A percentile compares a stretch with the other conserved stretches of the same genome.
These are phyloP conservation scores for Letharia lupina DNA, from an alignment of 495 filamentous ascomycete genomes.

Conservation along the genomic window DNA sequence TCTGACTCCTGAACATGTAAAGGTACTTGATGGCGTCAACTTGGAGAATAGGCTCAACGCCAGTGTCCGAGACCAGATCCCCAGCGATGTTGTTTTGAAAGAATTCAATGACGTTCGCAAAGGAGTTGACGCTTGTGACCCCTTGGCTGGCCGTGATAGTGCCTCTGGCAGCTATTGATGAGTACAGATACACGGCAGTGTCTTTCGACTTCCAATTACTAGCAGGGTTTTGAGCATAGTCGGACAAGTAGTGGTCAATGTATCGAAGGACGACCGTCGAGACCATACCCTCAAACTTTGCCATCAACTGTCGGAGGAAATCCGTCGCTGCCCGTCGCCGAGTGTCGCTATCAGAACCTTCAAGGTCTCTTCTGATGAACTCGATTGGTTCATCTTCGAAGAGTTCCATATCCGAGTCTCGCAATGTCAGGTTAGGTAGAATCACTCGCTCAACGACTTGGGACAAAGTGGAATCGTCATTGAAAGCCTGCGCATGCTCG, in stretches of 20 bases:
- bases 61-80: conserved; percentile 60
- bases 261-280: conserved; percentile 75
- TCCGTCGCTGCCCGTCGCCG: conserved; percentile 85
- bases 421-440: conserved; percentile 79
- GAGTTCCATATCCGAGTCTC: conserved; percentile 87
- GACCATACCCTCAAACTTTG: conserved; percentile 76
- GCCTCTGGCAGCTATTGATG: conserved; percentile 88
- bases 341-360: conserved; percentile 93
- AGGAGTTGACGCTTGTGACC: conserved; percentile 76
- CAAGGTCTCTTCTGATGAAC: conserved; percentile 90
- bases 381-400: conserved; percentile 99
- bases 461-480: conserved; percentile 60
- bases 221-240: conserved; percentile 59
- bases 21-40: conserved; percentile 97
- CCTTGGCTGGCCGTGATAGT: conserved; percentile 74
- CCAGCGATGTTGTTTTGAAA: conserved; percentile 82
- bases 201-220: conserved; percentile 94
- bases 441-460: conserved; percentile 93
- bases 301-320: conserved; percentile 78
- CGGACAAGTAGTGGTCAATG: conserved; percentile 63
- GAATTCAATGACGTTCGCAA: conserved; percentile 82
- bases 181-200: conserved; percentile 90
- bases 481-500: conserved; percentile 76
- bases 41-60: conserved; percentile 75
- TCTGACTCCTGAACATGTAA: conserved; percentile 87